phyloP scores from a whole-genome alignment of 805 yeast species.

The Teunomyces tritomae region DNA sequence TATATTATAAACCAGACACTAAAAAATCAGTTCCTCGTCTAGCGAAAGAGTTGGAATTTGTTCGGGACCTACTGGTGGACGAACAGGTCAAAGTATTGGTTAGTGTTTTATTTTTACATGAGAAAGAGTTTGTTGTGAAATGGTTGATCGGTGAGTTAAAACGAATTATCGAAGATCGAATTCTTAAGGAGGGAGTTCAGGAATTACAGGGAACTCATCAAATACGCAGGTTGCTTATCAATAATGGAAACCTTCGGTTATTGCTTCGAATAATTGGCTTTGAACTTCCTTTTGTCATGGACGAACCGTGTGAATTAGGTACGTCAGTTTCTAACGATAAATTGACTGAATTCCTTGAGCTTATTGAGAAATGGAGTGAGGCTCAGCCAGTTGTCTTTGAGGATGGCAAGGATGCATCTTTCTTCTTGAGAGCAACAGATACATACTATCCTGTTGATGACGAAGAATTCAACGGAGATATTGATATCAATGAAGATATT shows the following conservation, averaged over 20 bases:
- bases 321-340: conserved; percentile 23
- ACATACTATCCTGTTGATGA: conserved; percentile 13
- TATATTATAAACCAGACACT: conserved; percentile 23
- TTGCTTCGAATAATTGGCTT: conserved; percentile 45
- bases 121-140: conserved; percentile 40
- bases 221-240: conserved; percentile 33
- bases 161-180: conserved; percentile 23
- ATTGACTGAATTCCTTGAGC: conserved; percentile 32
- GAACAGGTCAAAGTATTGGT: conserved; percentile 51
- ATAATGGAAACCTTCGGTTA: conserved; percentile 49
- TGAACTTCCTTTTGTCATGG: conserved; percentile 37
- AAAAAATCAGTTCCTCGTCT: conserved; percentile 20
- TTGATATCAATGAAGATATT: conserved; percentile 28
- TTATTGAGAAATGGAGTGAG: conserved; percentile 42
- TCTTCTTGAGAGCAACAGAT: conserved; percentile 27
- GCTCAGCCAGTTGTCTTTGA: conserved; percentile 32
- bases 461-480: conserved; percentile 10
- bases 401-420: conserved; percentile 37
- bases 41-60: conserved; percentile 37
- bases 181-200: not conserved
- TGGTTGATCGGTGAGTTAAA: conserved; percentile 42
- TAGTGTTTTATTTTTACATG: conserved; percentile 46
- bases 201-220: conserved; percentile 15
- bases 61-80: conserved; percentile 32
- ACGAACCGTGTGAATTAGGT: conserved; percentile 41